A percentile compares a stretch with the other conserved stretches of the same genome.
These are phyloP conservation scores for Vachellia pachyceras DNA, from an alignment of 306 rosid genomes.

Conservation along the genomic window DNA sequence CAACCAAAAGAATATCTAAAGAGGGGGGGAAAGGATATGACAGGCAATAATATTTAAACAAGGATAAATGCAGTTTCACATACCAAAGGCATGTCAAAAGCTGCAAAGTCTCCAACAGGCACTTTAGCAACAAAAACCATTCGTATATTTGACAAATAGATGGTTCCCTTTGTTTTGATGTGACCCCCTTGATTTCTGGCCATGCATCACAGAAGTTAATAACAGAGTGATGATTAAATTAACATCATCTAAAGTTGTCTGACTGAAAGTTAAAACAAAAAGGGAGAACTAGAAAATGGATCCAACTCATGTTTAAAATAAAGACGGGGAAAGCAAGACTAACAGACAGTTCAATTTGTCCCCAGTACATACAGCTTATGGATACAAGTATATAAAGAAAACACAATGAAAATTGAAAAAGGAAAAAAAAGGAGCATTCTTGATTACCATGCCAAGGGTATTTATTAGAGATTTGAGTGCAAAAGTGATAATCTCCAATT, in stretches of 20 bases:
- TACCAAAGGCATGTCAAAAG: slow-evolving; percentile 98
- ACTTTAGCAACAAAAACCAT: slow-evolving; percentile 84
- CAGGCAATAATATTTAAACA: neutral
- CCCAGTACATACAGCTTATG: neutral
- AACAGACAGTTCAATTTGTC: neutral
- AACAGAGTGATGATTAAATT: slow-evolving; percentile 25
- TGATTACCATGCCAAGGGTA: neutral
- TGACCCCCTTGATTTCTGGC: slow-evolving; percentile 66
- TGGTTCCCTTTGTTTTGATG: slow-evolving; percentile 78
- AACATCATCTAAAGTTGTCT: neutral
- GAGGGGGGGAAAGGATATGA: neutral
- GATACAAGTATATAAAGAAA: neutral
- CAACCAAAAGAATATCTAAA: no score
- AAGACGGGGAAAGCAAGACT: neutral
- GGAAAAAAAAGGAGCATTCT: neutral
- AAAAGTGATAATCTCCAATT: neutral
- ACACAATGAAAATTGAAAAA: neutral
- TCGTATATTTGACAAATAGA: slow-evolving; percentile 87
- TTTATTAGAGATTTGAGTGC: neutral
- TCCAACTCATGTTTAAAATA: neutral
- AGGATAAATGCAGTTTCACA: slow-evolving; percentile 36
- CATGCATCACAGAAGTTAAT: slow-evolving; percentile 17
- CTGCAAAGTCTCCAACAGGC: slow-evolving; percentile 61
- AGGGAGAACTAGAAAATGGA: neutral
- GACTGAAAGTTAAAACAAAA: neutral